These are phyloP conservation scores for Protomyces gravidus DNA, from an alignment of 1,139 yeast genomes.

Conservation along the genomic window DNA sequence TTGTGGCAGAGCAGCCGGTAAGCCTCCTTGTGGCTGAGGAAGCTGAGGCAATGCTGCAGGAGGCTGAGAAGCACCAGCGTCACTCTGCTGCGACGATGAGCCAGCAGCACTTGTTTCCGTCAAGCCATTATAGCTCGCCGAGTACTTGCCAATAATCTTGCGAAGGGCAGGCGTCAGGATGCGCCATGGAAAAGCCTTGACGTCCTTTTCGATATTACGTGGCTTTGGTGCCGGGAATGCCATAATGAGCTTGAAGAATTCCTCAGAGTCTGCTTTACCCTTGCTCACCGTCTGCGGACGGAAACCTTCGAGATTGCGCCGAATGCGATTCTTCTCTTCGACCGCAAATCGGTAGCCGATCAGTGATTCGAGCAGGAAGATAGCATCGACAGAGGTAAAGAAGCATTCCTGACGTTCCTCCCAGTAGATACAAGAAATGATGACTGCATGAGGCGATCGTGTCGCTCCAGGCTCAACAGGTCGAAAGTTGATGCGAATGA, in stretches of 20 bases:
- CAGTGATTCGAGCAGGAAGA: constrained; percentile 54
- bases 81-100: neutral
- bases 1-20: neutral
- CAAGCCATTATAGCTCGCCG: constrained; percentile 22
- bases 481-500: constrained; percentile 40
- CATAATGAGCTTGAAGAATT: constrained; percentile 60
- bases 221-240: constrained; percentile 63
- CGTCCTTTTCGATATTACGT: constrained; percentile 66
- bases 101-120: constrained; percentile 4
- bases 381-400: constrained; percentile 65
- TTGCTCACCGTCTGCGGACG: constrained; percentile 61
- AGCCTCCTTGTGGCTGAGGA: neutral
- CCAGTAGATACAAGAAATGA: constrained; percentile 62
- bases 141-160: constrained; percentile 61
- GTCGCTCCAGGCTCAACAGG: constrained; percentile 39
- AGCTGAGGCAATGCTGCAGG: constrained; percentile 4
- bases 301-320: constrained; percentile 63
- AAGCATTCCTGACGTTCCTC: constrained; percentile 49
- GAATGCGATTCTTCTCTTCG: constrained; percentile 65
- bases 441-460: constrained; percentile 39
- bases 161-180: constrained; percentile 53
- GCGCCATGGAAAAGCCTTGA: constrained; percentile 63
- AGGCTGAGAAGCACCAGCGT: neutral
- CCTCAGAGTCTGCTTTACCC: constrained; percentile 45
- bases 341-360: constrained; percentile 57